Evolutionary conservation across 768 basidiomycete genomes (phyloP), one percentile per base, ranked within the genome.

Genomic region (Leccinum boreale): DNA sequence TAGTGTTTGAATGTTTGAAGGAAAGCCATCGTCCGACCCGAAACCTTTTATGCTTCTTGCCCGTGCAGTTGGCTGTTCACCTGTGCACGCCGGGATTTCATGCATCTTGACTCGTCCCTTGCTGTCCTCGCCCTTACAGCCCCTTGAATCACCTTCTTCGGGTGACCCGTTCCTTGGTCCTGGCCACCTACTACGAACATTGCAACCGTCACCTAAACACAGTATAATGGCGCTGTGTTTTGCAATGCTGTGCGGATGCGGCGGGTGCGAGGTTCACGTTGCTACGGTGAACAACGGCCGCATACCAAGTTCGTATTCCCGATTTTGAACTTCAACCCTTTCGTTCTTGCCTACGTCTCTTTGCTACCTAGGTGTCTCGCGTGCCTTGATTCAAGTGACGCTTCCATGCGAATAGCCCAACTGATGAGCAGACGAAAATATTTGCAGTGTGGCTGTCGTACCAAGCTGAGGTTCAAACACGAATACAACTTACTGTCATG

Each of bases 11-110:
- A 53, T 23, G 56, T 45, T 31, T 17, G 55, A 53, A 55, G 36
- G 44, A 52, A 50, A 29, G 31, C 24, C 24, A 55, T 26, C 19
- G n/a, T 49, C 36, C 1, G 14, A 7, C 44, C 44, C 23, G 23
- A 19, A 11, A 7, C 52, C 47, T 66, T 66, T 63, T 66, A 63
- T 66, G 49, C n/a, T 21, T 24, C 19, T 33, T 39, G 3, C 26
- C 28, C 51, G 24, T 26, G 23, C 56, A 35, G 42, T 56, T 56
- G 24, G 29, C 58, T 48, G 23, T 49, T 61, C 35, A 54, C 46
- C 56, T 62, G 56, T 64, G 62, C 44, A 64, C 17, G 36, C 39
- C 42, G 31, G 39, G n/a, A 19, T n/a, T 55, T 26, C 21, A 52
- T 45, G 44, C 50, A 52, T 23, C 3, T 52, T 48, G 45, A 42